Percentiles rank a stretch among this genome's conserved stretches.
Evolutionary conservation across 192 early-diverging fungal genomes (phyloP).

Genomic region (Allomyces macrogynus): DNA sequence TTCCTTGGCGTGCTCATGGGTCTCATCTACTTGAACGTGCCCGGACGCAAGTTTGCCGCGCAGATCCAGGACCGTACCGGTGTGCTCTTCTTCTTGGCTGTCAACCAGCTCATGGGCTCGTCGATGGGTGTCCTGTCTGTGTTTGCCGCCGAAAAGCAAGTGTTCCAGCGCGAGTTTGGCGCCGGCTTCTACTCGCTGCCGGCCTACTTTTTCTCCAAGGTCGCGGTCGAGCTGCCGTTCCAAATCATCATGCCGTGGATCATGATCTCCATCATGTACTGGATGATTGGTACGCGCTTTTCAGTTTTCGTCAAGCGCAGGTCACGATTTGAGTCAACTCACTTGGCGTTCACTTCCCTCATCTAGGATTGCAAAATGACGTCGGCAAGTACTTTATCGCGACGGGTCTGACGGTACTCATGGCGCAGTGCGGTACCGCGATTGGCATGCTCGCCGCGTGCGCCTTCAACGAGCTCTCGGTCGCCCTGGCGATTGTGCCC

Average conservation of each 20-base stretch:
- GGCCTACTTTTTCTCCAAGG: conserved; percentile 31
- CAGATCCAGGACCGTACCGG: conserved; percentile 29
- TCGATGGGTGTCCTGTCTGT: conserved; percentile 23
- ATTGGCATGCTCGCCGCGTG: conserved; percentile 30
- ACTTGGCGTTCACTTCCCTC: too few relatives aligned
- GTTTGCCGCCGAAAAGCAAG: conserved; percentile 27
- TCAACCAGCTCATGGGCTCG: conserved; percentile 19
- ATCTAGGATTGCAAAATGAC: conserved; percentile 12
- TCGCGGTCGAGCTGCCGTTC: conserved; percentile 30
- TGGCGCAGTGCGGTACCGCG: conserved; percentile 24
- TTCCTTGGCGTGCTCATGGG: conserved; percentile 31
- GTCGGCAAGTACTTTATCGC: conserved; percentile 20
- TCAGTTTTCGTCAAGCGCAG: too few relatives aligned
- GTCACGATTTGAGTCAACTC: too few relatives aligned
- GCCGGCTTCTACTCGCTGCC: conserved; percentile 31
- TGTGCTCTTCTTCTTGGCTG: conserved; percentile 25
- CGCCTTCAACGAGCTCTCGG: conserved; percentile 17
- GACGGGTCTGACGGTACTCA: conserved; percentile 10
- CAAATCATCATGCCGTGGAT: conserved; percentile 22
- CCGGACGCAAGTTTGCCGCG: conserved; percentile 8
- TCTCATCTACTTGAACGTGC: conserved; percentile 25
- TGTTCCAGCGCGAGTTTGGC: conserved; percentile 33
- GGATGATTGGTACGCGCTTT: conserved; percentile 17
- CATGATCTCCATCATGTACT: conserved; percentile 23
- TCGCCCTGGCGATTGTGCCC: conserved; percentile 23